These are phyloP conservation scores for Knoxdaviesia capensis DNA, from an alignment of 2,329 filamentous ascomycete species.

Conservation along the genomic window DNA sequence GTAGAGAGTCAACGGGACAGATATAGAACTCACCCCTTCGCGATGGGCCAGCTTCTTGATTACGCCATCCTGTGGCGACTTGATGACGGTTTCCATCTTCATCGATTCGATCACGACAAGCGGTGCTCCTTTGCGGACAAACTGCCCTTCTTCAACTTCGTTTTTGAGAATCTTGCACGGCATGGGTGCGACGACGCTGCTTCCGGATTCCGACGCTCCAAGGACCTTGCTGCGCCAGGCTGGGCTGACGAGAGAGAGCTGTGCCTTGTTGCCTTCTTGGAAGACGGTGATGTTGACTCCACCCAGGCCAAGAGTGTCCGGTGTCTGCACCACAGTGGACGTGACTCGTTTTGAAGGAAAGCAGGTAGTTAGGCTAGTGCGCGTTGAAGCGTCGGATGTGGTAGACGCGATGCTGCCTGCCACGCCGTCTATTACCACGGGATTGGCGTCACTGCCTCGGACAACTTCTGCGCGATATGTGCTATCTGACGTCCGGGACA, in stretches of 20 bases:
- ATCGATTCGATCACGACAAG: constrained; percentile 81
- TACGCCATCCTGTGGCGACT: constrained; percentile 51
- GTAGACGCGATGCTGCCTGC: constrained; percentile 14
- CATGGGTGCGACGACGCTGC: constrained; percentile 85
- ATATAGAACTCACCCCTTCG: constrained; percentile 38
- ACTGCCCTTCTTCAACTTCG: constrained; percentile 64
- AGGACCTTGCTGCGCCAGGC: constrained; percentile 76
- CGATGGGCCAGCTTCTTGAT: constrained; percentile 56
- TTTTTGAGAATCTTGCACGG: constrained; percentile 90
- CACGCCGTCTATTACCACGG: constrained; percentile 14
- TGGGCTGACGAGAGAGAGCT: constrained; percentile 38
- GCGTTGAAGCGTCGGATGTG: neutral
- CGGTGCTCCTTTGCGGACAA: constrained; percentile 67
- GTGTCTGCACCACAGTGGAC: constrained; percentile 51
- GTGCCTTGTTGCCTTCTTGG: constrained; percentile 41
- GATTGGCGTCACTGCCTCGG: constrained; percentile 13
- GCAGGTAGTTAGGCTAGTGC: constrained; percentile 40
- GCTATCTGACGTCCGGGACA: constrained; percentile 22
- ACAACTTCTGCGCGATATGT: constrained; percentile 11
- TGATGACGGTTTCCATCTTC: constrained; percentile 79
- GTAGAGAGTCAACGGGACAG: neutral
- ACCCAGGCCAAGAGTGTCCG: constrained; percentile 13
- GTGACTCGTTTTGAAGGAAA: constrained; percentile 65
- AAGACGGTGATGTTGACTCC: constrained; percentile 45
- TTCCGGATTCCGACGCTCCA: constrained; percentile 58